phyloP scores from a whole-genome alignment of 2,329 filamentous ascomycete species.

The Xylariales sp. region DNA sequence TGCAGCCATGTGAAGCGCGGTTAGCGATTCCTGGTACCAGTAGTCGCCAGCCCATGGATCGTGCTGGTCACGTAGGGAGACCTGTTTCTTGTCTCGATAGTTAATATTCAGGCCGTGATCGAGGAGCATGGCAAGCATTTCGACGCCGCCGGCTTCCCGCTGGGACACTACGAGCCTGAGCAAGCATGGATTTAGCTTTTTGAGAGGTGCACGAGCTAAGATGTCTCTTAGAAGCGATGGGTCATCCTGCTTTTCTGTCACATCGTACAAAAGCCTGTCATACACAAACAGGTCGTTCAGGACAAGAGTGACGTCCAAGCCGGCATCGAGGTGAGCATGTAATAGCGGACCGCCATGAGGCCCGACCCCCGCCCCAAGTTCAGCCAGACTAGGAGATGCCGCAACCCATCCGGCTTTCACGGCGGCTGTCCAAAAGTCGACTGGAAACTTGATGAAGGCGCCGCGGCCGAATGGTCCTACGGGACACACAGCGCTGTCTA shows the following conservation, averaged over 20 bases:
- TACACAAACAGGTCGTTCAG: background rate
- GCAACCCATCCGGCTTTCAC: constrained; percentile 24
- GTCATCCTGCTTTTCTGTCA: constrained; percentile 23
- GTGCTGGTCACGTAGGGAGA: background rate
- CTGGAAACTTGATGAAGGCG: constrained; percentile 1
- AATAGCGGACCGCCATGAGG: constrained; percentile 19
- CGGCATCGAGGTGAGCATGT: constrained; percentile 18
- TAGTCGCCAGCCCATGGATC: background rate
- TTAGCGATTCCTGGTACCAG: constrained; percentile 22
- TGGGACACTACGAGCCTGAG: background rate
- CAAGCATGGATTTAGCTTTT: constrained; percentile 7
- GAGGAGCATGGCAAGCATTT: constrained; percentile 29
- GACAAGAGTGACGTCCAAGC: constrained; percentile 17
- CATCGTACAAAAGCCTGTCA: background rate
- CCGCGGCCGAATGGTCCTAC: background rate
- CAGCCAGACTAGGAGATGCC: constrained; percentile 21
- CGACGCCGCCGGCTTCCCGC: constrained; percentile 19
- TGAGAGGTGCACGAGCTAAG: constrained; percentile 14
- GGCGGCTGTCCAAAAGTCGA: constrained; percentile 24
- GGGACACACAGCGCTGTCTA: constrained; percentile 9
- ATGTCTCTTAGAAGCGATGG: constrained; percentile 27
- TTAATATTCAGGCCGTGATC: constrained; percentile 32
- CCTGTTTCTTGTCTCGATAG: constrained; percentile 11
- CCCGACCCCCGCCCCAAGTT: background rate
- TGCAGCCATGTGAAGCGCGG: constrained; percentile 22